Evolutionary conservation across 495 filamentous ascomycete species (phyloP), one percentile per base, ranked within the genome.

Genomic region (Penicillium desertorum): DNA sequence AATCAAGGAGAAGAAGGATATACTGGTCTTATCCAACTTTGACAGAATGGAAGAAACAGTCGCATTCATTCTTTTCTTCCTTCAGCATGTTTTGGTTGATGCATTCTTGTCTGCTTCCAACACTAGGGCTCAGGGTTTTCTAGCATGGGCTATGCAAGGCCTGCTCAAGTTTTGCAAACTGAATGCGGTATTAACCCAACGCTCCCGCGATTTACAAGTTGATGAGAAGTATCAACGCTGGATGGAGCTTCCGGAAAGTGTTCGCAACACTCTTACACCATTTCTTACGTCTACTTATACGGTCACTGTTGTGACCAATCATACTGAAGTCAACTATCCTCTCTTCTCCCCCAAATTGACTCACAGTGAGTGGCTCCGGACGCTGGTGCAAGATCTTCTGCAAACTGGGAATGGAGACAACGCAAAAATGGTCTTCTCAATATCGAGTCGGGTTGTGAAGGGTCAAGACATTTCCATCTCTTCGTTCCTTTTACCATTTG

Each of bases 101-200:
- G 87, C 92, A 12, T 99, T 99, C 66, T 75, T 93, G 34, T 93
- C 92, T 3, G 87, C 89, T 10, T 92, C 85, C 2, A 94, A 96
- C 64, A 87, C 92, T 0, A 86, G 85, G 64, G 81, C 89, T 17
- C 92, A 96, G 66, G 90, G 91, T 1, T 97, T 95, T 67, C 77
- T 99, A 16, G 90, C 92, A 14, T 98, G 86, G 67, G 88, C 86
- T 3, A 96, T 98, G 87, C 94, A 99, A 71, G 88, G 94, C 62
- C 79, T 99, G 9, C 81, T 98, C 9, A 86, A 85, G 52, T 83
- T 86, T 57, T 86, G 86, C 64, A 83, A 86, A 27, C 82, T 96
- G 56, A 84, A 83, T 37, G 71, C 74, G 23, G 71, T 76, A n/a
- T 81, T 86, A 6, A 81, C 74, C 22, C 73, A 81, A 19, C 76